Evolutionary conservation across 345 rosid species (phyloP).

Genomic region (Anastatica hierochuntica): DNA sequence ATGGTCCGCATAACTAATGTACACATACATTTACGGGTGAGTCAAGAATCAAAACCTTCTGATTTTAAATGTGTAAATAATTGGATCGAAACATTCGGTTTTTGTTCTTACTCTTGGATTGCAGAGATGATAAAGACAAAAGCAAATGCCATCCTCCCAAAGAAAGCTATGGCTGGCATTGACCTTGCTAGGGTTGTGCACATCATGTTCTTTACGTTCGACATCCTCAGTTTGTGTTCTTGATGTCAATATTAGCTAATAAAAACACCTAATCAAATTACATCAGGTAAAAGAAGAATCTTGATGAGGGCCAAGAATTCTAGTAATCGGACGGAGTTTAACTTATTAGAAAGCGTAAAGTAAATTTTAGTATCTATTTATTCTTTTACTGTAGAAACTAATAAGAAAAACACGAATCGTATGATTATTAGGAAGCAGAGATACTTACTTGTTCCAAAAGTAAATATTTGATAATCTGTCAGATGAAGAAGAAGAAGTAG

Average conservation of each 20-base stretch:
- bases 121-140: slow-evolving; percentile 22
- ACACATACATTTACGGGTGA: not conserved
- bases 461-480: slow-evolving; percentile 1
- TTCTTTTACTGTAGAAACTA: not conserved
- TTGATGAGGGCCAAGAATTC: not conserved
- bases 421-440: not conserved
- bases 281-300: too few relatives aligned
- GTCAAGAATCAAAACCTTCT: not conserved
- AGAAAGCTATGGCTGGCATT: slow-evolving; percentile 25
- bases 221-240: slow-evolving; percentile 1
- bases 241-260: too few relatives aligned
- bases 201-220: slow-evolving; percentile 8
- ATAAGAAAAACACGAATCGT: not conserved
- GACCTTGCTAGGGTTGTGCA: slow-evolving; percentile 15
- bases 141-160: slow-evolving; percentile 25
- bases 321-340: not conserved
- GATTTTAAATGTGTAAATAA: too few relatives aligned
- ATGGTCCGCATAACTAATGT: slow-evolving; percentile 18
- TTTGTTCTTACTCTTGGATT: slow-evolving; percentile 21
- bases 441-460: slow-evolving; percentile 18
- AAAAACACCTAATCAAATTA: too few relatives aligned
- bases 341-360: not conserved
- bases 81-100: not conserved
- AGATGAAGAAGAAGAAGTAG: not conserved
- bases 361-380: not conserved